These are phyloP conservation scores for Paramecium octaurelia DNA, from an alignment of 73 alveolate species.

Conservation along the genomic window DNA sequence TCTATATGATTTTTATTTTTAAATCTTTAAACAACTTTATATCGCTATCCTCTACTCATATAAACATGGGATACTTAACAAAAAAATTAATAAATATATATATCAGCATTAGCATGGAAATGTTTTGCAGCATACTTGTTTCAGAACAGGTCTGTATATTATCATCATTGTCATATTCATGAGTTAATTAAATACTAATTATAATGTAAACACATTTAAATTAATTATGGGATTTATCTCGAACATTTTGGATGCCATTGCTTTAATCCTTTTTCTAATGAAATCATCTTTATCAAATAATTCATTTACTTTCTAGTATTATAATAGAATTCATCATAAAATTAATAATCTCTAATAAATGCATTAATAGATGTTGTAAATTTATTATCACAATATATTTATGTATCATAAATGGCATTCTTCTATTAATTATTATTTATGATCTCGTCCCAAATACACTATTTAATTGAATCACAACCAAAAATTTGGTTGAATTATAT, in stretches of 20 bases:
- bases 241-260: not conserved
- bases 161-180: conserved; percentile 29
- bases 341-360: no score
- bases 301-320: not conserved
- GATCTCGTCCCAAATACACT: not conserved
- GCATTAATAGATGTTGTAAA: no score
- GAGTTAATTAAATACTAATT: not conserved
- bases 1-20: not conserved
- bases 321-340: not conserved
- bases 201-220: not conserved
- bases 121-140: conserved; percentile 39
- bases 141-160: conserved; percentile 51
- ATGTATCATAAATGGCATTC: no score
- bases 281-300: not conserved
- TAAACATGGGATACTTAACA: not conserved
- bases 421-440: not conserved
- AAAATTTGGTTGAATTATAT: no score
- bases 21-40: not conserved
- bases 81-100: not conserved
- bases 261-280: not conserved
- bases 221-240: conserved; percentile 6
- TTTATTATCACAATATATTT: no score
- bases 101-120: conserved; percentile 56
- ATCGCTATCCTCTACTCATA: not conserved
- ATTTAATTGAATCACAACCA: no score